These are phyloP conservation scores for Backusella westeae DNA, from an alignment of 192 early-diverging fungal genomes.

Conservation along the genomic window DNA sequence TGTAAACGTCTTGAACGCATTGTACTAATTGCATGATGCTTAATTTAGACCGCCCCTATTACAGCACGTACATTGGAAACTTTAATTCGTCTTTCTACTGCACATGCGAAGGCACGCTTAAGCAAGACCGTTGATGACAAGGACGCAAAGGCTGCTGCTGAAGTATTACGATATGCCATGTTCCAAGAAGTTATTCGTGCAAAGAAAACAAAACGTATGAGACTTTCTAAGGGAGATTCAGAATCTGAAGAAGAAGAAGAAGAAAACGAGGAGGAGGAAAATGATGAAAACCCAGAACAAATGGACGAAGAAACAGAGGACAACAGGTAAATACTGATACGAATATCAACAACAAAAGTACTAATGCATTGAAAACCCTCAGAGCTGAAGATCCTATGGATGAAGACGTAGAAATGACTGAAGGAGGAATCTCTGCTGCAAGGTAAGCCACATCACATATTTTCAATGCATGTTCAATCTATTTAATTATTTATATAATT, in stretches of 20 bases:
- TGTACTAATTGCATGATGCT: conserved; percentile 2
- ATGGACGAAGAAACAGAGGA: conserved; percentile 13
- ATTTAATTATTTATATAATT: background rate
- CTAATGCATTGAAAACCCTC: background rate
- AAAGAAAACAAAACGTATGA: conserved; percentile 48
- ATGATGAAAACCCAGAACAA: conserved; percentile 18
- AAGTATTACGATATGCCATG: conserved; percentile 85
- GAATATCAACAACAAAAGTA: background rate
- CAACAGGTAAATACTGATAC: background rate
- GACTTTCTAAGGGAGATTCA: conserved; percentile 40
- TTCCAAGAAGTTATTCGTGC: conserved; percentile 81
- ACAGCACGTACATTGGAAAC: conserved; percentile 99
- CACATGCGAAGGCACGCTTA: conserved; percentile 93
- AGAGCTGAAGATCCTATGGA: conserved; percentile 16
- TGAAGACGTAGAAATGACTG: conserved; percentile 28
- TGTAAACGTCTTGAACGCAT: background rate
- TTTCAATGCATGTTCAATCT: background rate
- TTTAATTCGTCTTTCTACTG: conserved; percentile 92
- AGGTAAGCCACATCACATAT: conserved; percentile 8
- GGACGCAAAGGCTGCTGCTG: conserved; percentile 83
- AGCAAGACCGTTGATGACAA: conserved; percentile 74
- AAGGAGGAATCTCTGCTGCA: background rate
- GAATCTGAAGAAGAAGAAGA: conserved; percentile 44
- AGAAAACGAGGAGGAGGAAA: conserved; percentile 14
- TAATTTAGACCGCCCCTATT: conserved; percentile 80